Evolutionary conservation across 768 basidiomycete genomes (phyloP).

Genomic region (Paxillus involutus): DNA sequence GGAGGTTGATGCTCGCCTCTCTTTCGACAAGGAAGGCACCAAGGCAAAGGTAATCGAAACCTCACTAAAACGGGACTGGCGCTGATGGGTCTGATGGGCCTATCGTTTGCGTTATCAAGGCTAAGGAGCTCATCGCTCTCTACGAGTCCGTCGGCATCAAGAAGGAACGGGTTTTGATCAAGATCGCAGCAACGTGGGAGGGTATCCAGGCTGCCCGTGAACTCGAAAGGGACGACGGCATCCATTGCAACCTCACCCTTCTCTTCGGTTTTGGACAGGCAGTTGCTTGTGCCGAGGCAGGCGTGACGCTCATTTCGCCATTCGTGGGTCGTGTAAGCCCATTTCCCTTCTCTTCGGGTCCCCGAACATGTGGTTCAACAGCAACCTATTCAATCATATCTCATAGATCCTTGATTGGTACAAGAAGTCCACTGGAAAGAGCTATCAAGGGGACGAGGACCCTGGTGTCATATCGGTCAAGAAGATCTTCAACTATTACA

Average conservation of each 20-base stretch:
- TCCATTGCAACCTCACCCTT: constrained; percentile 99
- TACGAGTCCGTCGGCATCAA: constrained; percentile 93
- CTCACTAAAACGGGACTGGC: constrained; percentile 22
- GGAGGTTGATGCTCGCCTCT: constrained; percentile 96
- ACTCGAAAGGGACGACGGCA: constrained; percentile 87
- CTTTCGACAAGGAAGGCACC: constrained; percentile 92
- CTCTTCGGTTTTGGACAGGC: constrained; percentile 99
- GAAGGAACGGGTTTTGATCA: constrained; percentile 96
- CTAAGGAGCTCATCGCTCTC: constrained; percentile 86
- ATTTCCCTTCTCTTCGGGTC: constrained; percentile 16
- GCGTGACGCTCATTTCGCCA: constrained; percentile 97
- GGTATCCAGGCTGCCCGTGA: constrained; percentile 99
- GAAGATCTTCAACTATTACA: constrained; percentile 99
- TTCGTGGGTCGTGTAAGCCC: constrained; percentile 91
- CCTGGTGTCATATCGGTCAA: constrained; percentile 95
- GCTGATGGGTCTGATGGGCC: constrained; percentile 1
- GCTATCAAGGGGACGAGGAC: constrained; percentile 88
- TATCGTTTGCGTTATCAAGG: constrained; percentile 37
- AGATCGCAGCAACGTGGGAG: constrained; percentile 99
- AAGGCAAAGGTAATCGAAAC: constrained; percentile 69
- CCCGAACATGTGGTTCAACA: constrained; percentile 9
- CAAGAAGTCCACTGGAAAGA: constrained; percentile 88
- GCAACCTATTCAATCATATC: constrained; percentile 7
- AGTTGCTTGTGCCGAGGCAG: constrained; percentile 97
- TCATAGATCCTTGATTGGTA: constrained; percentile 96